phyloP scores from a whole-genome alignment of 305 asterid species.

The Fraxinus baroniana region DNA sequence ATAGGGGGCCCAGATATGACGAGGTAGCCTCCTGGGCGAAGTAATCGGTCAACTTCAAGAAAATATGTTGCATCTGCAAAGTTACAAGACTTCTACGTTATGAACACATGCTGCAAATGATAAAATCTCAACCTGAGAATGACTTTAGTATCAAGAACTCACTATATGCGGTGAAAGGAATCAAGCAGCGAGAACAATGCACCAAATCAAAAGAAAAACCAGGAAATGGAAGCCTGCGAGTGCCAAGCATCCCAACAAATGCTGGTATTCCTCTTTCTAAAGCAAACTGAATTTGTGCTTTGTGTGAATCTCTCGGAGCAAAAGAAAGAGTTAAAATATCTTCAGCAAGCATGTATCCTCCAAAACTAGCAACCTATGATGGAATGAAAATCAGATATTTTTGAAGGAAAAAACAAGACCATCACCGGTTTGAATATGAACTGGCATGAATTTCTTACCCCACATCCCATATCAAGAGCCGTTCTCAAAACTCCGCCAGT shows the following conservation, averaged over 20 bases:
- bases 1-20: conserved; percentile 98
- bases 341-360: conserved; percentile 88
- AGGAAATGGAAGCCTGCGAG: conserved; percentile 91
- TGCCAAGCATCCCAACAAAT: conserved; percentile 98
- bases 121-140: conserved; percentile 11
- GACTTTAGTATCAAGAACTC: conserved; percentile 35
- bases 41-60: conserved; percentile 94
- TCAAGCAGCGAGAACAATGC: conserved; percentile 96
- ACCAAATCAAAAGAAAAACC: conserved; percentile 88
- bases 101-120: conserved; percentile 19
- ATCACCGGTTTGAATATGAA: not conserved
- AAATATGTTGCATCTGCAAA: conserved; percentile 92
- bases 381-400: conserved; percentile 1
- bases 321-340: conserved; percentile 82
- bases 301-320: conserved; percentile 98
- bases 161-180: conserved; percentile 94
- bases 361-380: conserved; percentile 95
- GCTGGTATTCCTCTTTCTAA: conserved; percentile 97
- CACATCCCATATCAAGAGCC: conserved; percentile 99
- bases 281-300: conserved; percentile 95
- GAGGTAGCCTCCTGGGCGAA: conserved; percentile 94
- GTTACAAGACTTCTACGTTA: conserved; percentile 27
- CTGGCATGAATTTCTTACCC: conserved; percentile 49
- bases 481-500: conserved; percentile 89
- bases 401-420: not conserved